Evolutionary conservation across 164 flowering plant species (phyloP).

Genomic region (Paratinospora sagittata): DNA sequence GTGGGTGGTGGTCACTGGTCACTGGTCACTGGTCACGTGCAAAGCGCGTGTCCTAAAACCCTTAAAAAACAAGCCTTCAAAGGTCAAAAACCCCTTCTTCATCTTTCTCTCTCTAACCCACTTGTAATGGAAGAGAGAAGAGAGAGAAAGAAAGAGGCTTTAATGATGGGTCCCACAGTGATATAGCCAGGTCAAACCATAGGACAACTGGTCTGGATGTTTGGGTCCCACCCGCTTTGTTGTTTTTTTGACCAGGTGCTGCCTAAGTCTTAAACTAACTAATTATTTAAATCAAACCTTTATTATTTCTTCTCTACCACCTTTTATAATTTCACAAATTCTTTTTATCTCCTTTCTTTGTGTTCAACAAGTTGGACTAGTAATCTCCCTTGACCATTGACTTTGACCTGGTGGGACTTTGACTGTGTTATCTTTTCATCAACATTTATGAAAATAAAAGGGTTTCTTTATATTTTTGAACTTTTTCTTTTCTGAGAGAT

Average conservation of each 20-base stretch:
- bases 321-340: not conserved
- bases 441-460: no score
- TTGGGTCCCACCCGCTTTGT: not conserved
- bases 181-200: not conserved
- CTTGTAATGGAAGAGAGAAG: no score
- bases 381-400: not conserved
- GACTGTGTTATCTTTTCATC: no score
- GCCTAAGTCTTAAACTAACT: no score
- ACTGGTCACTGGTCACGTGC: slow-evolving; percentile 17
- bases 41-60: not conserved
- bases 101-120: no score
- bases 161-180: not conserved
- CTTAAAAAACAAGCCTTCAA: not conserved
- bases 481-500: no score
- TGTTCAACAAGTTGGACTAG: not conserved
- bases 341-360: no score
- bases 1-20: no score
- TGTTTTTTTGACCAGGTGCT: not conserved
- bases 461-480: no score
- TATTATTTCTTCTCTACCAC: not conserved
- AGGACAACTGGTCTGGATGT: not conserved
- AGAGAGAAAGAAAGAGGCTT: not conserved
- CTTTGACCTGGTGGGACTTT: not conserved
- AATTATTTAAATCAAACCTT: not conserved
- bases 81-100: not conserved